phyloP scores from a whole-genome alignment of 2,329 filamentous ascomycete genomes.

The Microthyrium microscopicum region DNA sequence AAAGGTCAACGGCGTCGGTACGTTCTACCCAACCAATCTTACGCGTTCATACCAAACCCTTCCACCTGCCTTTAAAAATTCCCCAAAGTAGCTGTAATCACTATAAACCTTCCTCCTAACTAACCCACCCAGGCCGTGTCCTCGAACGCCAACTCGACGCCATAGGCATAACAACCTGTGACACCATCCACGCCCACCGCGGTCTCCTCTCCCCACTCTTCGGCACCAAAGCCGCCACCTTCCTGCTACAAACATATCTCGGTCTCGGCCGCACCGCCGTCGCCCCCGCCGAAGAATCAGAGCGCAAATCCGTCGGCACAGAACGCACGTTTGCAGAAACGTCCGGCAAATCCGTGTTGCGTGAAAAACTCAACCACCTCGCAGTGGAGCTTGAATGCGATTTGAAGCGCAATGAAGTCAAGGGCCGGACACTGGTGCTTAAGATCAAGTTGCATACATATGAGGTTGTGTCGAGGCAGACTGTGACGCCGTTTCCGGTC shows the following conservation, averaged over 20 bases:
- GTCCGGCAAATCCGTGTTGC: constrained; percentile 47
- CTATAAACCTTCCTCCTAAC: too few species aligned
- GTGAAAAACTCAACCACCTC: constrained; percentile 61
- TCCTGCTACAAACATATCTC: constrained; percentile 68
- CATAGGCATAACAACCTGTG: constrained; percentile 74
- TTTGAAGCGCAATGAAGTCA: constrained; percentile 60
- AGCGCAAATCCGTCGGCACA: constrained; percentile 85
- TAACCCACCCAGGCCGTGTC: too few species aligned
- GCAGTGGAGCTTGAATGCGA: constrained; percentile 81
- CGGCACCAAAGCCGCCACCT: constrained; percentile 79
- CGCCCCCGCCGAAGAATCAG: constrained; percentile 74
- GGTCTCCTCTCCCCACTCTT: constrained; percentile 63
- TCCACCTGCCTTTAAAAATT: too few species aligned
- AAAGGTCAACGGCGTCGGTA: constrained; percentile 94
- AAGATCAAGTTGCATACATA: constrained; percentile 94
- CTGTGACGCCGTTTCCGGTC: constrained; percentile 49
- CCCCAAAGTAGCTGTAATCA: too few species aligned
- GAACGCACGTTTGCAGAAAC: constrained; percentile 84
- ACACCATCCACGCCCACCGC: constrained; percentile 66
- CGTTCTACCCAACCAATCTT: too few species aligned
- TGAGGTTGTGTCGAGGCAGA: constrained; percentile 75
- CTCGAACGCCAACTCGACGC: constrained; percentile 81
- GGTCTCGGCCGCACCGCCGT: constrained; percentile 75
- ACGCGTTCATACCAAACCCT: too few species aligned
- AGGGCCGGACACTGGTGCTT: constrained; percentile 76